These are phyloP conservation scores for Chromera velia DNA, from an alignment of 73 alveolate species.

Conservation along the genomic window DNA sequence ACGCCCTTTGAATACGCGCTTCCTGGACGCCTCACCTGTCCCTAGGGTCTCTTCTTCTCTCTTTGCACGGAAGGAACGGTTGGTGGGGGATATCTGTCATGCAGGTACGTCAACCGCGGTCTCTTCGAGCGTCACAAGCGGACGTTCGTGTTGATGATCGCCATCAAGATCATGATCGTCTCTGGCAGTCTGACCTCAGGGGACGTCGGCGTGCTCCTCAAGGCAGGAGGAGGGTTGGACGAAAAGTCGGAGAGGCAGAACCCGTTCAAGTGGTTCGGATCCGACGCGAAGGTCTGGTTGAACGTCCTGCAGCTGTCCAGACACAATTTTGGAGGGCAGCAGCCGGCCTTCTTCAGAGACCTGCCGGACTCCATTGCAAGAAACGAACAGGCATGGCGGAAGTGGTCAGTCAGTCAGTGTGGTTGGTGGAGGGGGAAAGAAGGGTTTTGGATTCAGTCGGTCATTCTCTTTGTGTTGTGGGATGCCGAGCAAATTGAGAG, in stretches of 20 bases:
- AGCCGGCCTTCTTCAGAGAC: slow-evolving; percentile 74
- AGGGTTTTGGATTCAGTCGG: too few relatives aligned
- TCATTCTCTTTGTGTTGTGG: too few relatives aligned
- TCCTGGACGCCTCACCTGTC: too few relatives aligned
- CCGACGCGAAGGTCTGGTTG: slow-evolving; percentile 81
- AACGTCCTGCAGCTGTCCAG: slow-evolving; percentile 90
- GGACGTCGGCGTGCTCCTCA: slow-evolving; percentile 88
- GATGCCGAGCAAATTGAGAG: too few relatives aligned
- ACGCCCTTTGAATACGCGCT: too few relatives aligned
- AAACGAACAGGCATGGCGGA: slow-evolving; percentile 63
- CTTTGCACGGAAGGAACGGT: too few relatives aligned
- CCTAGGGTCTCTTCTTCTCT: too few relatives aligned
- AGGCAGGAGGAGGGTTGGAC: slow-evolving; percentile 94
- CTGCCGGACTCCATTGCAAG: slow-evolving; percentile 64
- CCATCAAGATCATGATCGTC: slow-evolving; percentile 89
- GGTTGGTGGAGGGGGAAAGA: too few relatives aligned
- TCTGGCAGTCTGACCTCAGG: slow-evolving; percentile 78
- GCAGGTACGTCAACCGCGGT: slow-evolving; percentile 97
- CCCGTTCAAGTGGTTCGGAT: slow-evolving; percentile 87
- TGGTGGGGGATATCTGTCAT: too few relatives aligned
- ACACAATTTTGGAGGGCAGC: slow-evolving; percentile 89
- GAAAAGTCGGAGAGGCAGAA: slow-evolving; percentile 79
- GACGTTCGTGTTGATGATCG: slow-evolving; percentile 90
- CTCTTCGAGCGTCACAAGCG: slow-evolving; percentile 97
- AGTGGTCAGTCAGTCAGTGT: too few relatives aligned